Base-by-base conservation (phyloP, 257 asterid genomes). In the Leonotis leonurus region DNA sequence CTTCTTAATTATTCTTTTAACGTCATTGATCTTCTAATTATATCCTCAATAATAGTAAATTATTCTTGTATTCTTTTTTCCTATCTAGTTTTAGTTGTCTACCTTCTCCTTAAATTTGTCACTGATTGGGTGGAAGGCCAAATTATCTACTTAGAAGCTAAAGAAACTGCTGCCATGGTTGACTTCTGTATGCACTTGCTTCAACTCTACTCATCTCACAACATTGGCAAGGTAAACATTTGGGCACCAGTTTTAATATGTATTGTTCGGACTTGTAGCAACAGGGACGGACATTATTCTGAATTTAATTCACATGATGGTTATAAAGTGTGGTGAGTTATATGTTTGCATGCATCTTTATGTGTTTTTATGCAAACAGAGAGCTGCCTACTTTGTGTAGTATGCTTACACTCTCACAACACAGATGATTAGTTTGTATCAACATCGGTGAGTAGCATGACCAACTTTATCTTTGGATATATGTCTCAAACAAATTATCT, bases 101-200 rank as follows among this genome's bases (percentile, higher is more conserved):
- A 92, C 80, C 90, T 83, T 74, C 80, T 92, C 44, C 95, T 92
- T 78, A 92, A 83, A 78, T 92, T 85, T 78, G 97, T 85, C 49
- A 85, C 87, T 60, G 86, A 86, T 67, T 92, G 97, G 99, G 95
- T 92, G 79, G 93, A 81, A 24, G 96, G 93, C 65, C 99, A 92
- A 87, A 89, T 92, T 71, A 79, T 65, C 78, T 82, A 83, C 84
- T 78, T 92, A 51, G 97, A 92, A 79, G 91, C 95, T 65, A 96
- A 72, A 68, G 99, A 92, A 85, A 92, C 97, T 62, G 90, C 84
- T 69, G 80, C 75, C 59, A 95, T 82, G 57, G 83, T 92, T 48
- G 89, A 82, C 75, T 92, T 92, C 79, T 89, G 95, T 60, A 80
- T 80, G 91, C 90, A 80, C 53, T 67, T 92, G 76, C 97, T 92